A percentile compares a stretch with the other conserved stretches of the same genome.
These are phyloP conservation scores for Odontarrhena argentea DNA, from an alignment of 345 rosid species.

Conservation along the genomic window DNA sequence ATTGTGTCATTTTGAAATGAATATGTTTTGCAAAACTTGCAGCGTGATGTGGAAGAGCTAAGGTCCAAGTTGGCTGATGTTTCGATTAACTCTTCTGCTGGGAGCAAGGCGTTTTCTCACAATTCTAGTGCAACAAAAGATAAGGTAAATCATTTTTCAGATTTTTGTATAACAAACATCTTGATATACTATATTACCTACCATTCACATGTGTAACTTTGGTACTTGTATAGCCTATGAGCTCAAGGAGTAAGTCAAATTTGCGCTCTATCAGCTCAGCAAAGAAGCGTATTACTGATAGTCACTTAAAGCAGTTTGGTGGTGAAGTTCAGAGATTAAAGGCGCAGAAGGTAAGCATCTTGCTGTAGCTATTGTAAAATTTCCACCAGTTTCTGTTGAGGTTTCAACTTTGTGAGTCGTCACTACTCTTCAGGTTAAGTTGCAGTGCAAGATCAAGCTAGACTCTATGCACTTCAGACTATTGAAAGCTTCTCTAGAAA, in stretches of 20 bases:
- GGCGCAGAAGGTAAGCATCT: constrained; percentile 68
- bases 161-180: background rate
- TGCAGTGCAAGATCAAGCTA: constrained; percentile 86
- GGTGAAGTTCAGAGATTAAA: constrained; percentile 76
- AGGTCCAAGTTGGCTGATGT: constrained; percentile 50
- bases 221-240: constrained; percentile 52
- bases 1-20: constrained; percentile 11
- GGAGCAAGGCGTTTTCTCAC: constrained; percentile 52
- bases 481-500: constrained; percentile 69
- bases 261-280: constrained; percentile 55
- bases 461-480: constrained; percentile 79
- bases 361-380: constrained; percentile 8
- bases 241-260: constrained; percentile 66
- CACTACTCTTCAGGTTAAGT: constrained; percentile 64
- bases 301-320: constrained; percentile 46
- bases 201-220: constrained; percentile 13
- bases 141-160: constrained; percentile 48
- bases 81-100: constrained; percentile 51
- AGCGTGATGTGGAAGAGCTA: constrained; percentile 72
- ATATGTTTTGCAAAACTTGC: constrained; percentile 28
- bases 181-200: background rate
- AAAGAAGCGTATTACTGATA: constrained; percentile 61
- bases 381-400: background rate
- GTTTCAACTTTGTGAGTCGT: constrained; percentile 24
- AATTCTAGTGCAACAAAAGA: constrained; percentile 57